Conservation (phyloP, 305 asterid species). For the Withania somnifera region DNA sequence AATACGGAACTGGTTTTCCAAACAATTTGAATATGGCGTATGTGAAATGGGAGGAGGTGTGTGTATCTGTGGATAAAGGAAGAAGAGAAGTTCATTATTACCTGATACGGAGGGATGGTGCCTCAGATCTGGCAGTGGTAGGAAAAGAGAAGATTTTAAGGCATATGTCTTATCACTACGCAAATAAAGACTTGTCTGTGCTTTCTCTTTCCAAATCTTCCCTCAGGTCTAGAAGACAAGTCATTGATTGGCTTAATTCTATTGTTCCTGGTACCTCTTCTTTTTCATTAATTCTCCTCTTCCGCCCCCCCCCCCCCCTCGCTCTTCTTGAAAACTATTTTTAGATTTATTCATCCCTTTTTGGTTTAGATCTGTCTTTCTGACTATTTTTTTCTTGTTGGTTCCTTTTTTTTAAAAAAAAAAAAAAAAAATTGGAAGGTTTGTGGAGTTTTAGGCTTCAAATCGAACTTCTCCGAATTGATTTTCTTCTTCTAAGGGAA, state of each 20-base stretch:
- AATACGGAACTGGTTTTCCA: not conserved
- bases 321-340: too few species aligned
- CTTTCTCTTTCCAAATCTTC: slow-evolving; percentile 18
- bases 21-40: not conserved
- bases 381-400: too few species aligned
- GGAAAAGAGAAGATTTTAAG: slow-evolving; percentile 53
- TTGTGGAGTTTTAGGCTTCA: not conserved
- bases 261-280: slow-evolving; percentile 39
- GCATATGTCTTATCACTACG: slow-evolving; percentile 44
- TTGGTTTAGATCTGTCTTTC: not conserved
- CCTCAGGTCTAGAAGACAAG: slow-evolving; percentile 57
- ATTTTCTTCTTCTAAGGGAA: too few species aligned
- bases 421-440: too few species aligned
- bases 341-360: too few species aligned
- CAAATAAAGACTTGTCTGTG: slow-evolving; percentile 16
- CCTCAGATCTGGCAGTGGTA: slow-evolving; percentile 54
- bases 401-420: too few species aligned
- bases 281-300: too few species aligned
- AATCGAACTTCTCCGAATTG: not conserved
- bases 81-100: slow-evolving; percentile 58
- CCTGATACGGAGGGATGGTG: slow-evolving; percentile 43
- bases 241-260: slow-evolving; percentile 57
- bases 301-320: too few species aligned
- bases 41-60: slow-evolving; percentile 55
- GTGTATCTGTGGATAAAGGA: slow-evolving; percentile 42